Base-by-base conservation (phyloP, 2,329 filamentous ascomycete genomes). In the Talaromyces sp. region DNA sequence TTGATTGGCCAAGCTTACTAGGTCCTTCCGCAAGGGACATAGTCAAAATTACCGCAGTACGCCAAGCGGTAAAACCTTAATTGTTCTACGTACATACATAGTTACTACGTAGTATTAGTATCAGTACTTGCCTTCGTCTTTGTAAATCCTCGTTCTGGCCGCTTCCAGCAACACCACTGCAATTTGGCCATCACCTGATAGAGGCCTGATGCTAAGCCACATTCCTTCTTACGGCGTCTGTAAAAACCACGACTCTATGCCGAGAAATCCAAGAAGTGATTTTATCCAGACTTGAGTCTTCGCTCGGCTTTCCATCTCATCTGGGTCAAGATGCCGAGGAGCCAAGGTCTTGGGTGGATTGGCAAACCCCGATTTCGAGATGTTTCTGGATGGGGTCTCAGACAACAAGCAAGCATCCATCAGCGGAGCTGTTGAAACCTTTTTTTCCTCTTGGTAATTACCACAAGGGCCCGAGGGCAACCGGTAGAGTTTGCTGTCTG, bases 311-410 rank as follows among this genome's bases (percentile, higher is more conserved):
- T 40, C 21, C 35, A 31, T n/a, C 54, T 40, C 54, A 25, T 42
- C 23, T 25, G 37, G 54, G 54, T 42, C 23, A 57, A n/a, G 35
- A 31, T 57, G 54, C 54, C 54, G 54, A 40, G 37, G 16, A 56
- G 33, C 54, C 54, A 57, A 57, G 54, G 54, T 57, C 54, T 57
- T 57, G 54, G 35, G 21, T 39, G 54, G 54, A 14, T 57, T 42
- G 35, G 54, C 54, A 57, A 57, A 54, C 31, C 50, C 50, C 31
- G 31, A 54, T 23, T 54, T 54, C 50, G 31, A 54, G 37, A 37
- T 35, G 6, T 18, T 52, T 52, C 48, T 52, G 48, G 31, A 39
- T 39, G 18, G 50, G 31, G 33, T 33, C 54, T 33, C 54, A 39
- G 54, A 56, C 33, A 25, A 3, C 33, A 52, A 16, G 23, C 28